These are phyloP conservation scores for Tulasnella sp. DNA, from an alignment of 768 basidiomycete species.

Conservation along the genomic window DNA sequence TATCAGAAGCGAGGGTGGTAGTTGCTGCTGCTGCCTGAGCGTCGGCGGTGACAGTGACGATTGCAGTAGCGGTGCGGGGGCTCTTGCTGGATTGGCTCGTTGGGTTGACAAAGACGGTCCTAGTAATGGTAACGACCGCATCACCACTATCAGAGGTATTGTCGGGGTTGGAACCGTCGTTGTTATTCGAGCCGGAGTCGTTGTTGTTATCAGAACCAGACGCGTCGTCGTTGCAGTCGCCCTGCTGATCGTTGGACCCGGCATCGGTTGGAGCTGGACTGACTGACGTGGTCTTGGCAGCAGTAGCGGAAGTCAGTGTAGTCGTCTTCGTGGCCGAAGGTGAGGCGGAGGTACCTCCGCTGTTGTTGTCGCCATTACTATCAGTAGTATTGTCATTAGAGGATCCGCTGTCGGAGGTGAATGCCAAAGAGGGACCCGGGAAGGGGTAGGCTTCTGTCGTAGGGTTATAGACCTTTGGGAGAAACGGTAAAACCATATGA, in stretches of 20 bases:
- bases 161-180: not conserved
- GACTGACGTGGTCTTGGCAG: not conserved
- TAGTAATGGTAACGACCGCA: not conserved
- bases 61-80: not conserved
- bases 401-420: not conserved
- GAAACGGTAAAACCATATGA: not conserved
- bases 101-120: not conserved
- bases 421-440: slow-evolving; percentile 20
- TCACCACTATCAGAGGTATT: not conserved
- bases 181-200: not conserved
- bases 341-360: slow-evolving; percentile 5
- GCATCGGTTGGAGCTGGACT: not conserved
- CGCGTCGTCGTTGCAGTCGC: not conserved
- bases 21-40: slow-evolving; percentile 25
- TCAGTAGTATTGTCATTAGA: not conserved
- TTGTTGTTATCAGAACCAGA: not conserved
- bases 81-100: not conserved
- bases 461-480: slow-evolving; percentile 27
- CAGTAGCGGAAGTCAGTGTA: slow-evolving; percentile 13
- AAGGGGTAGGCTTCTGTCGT: slow-evolving; percentile 31
- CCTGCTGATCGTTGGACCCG: not conserved
- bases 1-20: slow-evolving; percentile 8
- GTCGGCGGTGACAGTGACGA: not conserved
- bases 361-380: slow-evolving; percentile 1
- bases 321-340: slow-evolving; percentile 7